Conservation (phyloP, 2,329 filamentous ascomycete genomes). For the Boeremia exigua region DNA sequence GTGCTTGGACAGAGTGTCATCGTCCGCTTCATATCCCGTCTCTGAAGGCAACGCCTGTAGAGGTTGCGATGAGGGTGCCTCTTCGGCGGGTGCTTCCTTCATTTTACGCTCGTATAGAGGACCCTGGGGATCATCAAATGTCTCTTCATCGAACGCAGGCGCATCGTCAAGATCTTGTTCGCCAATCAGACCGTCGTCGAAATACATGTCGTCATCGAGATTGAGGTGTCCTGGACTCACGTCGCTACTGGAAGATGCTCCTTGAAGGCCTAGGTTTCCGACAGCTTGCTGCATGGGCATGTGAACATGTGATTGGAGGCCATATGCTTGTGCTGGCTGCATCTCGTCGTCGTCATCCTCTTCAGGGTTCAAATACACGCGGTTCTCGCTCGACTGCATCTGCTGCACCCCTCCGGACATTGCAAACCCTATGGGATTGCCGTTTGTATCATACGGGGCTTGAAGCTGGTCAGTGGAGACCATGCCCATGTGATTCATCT, state of each 20-base stretch:
- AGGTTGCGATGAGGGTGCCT: constrained; percentile 25
- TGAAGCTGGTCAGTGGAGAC: constrained; percentile 32
- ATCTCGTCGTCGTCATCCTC: constrained; percentile 16
- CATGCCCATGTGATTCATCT: constrained; percentile 29
- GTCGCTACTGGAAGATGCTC: constrained; percentile 12
- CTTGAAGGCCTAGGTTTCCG: not conserved
- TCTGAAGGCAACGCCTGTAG: constrained; percentile 26
- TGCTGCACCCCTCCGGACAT: constrained; percentile 34
- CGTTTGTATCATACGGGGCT: constrained; percentile 38
- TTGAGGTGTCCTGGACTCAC: constrained; percentile 18
- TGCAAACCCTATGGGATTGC: constrained; percentile 43
- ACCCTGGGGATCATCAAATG: constrained; percentile 67
- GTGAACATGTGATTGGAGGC: not conserved
- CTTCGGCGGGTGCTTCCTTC: constrained; percentile 29
- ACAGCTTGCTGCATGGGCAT: not conserved
- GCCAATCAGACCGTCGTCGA: constrained; percentile 67
- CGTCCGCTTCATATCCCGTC: constrained; percentile 41
- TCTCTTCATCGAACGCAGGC: constrained; percentile 71
- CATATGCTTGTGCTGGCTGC: constrained; percentile 17
- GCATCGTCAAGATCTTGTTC: constrained; percentile 59
- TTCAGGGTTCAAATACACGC: constrained; percentile 6
- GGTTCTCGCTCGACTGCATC: constrained; percentile 7
- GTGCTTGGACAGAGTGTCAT: constrained; percentile 37
- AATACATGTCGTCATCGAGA: constrained; percentile 67
- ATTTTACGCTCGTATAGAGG: constrained; percentile 58